Percentiles rank a stretch among this genome's conserved stretches.
Conservation (phyloP, 805 yeast genomes). For the Lipomyces japonicus region DNA sequence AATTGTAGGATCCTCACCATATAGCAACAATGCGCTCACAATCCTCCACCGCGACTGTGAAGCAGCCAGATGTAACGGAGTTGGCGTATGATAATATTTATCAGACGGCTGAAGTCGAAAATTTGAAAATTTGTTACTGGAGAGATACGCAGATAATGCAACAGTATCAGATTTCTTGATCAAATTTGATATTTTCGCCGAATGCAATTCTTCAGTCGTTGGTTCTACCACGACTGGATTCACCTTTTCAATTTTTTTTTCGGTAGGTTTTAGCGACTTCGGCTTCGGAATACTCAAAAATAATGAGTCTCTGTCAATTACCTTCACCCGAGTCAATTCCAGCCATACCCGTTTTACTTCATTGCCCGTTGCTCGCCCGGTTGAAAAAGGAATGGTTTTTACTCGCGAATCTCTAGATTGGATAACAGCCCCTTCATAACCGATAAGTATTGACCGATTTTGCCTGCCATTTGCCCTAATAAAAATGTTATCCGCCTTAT, state of each 20-base stretch:
- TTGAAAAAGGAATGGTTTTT: constrained; percentile 77
- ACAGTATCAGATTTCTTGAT: constrained; percentile 77
- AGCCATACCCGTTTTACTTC: constrained; percentile 86
- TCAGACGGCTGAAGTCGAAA: constrained; percentile 53
- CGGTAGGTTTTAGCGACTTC: background rate
- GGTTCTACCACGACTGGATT: constrained; percentile 28
- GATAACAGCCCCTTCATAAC: constrained; percentile 56
- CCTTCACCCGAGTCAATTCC: constrained; percentile 58
- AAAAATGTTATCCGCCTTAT: constrained; percentile 64
- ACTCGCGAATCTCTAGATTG: constrained; percentile 59
- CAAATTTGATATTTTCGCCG: constrained; percentile 55
- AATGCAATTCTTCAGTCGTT: constrained; percentile 45
- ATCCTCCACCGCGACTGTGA: constrained; percentile 62
- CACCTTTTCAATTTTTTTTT: background rate
- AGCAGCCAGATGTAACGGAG: constrained; percentile 75
- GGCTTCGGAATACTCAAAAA: constrained; percentile 34
- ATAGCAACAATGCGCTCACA: constrained; percentile 54
- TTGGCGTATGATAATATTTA: constrained; percentile 58
- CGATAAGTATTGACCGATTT: constrained; percentile 61
- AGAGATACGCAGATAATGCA: constrained; percentile 58
- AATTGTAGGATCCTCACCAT: constrained; percentile 63
- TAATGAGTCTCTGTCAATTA: constrained; percentile 54
- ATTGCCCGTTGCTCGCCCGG: constrained; percentile 75
- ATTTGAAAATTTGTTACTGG: constrained; percentile 54
- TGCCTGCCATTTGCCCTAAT: constrained; percentile 75